phyloP scores from a whole-genome alignment of 2,329 filamentous ascomycete genomes.

The Talaromyces sp. region DNA sequence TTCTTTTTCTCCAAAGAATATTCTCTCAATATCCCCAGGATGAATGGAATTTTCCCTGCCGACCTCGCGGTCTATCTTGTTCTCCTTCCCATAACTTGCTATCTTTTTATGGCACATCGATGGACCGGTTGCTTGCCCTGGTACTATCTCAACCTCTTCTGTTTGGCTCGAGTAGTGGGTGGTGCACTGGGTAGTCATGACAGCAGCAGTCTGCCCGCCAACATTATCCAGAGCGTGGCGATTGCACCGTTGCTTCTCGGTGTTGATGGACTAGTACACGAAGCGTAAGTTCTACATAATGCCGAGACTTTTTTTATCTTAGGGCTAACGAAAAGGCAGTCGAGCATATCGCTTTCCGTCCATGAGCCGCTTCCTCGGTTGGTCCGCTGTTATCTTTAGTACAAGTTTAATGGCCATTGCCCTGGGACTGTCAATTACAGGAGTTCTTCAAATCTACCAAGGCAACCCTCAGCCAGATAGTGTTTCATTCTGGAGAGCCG shows the following conservation, averaged over 20 bases:
- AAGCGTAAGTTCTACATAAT: constrained; percentile 24
- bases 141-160: constrained; percentile 36
- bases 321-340: constrained; percentile 8
- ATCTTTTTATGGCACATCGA: constrained; percentile 30
- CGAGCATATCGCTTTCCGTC: constrained; percentile 16
- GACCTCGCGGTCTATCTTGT: constrained; percentile 29
- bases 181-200: constrained; percentile 14
- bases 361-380: background rate
- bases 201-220: constrained; percentile 20
- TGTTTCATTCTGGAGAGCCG: constrained; percentile 1
- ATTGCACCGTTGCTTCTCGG: constrained; percentile 32
- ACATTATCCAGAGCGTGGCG: constrained; percentile 34
- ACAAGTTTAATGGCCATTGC: background rate
- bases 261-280: constrained; percentile 29
- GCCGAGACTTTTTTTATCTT: background rate
- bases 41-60: constrained; percentile 10
- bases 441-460: background rate
- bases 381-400: background rate
- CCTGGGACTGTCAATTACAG: background rate
- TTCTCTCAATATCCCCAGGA: background rate
- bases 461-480: background rate
- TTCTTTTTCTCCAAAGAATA: background rate
- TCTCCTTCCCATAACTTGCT: constrained; percentile 26
- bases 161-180: constrained; percentile 32
- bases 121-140: constrained; percentile 33